Base-by-base conservation (phyloP, 2,329 filamentous ascomycete species). In the Scleromitrula shiraiana region DNA sequence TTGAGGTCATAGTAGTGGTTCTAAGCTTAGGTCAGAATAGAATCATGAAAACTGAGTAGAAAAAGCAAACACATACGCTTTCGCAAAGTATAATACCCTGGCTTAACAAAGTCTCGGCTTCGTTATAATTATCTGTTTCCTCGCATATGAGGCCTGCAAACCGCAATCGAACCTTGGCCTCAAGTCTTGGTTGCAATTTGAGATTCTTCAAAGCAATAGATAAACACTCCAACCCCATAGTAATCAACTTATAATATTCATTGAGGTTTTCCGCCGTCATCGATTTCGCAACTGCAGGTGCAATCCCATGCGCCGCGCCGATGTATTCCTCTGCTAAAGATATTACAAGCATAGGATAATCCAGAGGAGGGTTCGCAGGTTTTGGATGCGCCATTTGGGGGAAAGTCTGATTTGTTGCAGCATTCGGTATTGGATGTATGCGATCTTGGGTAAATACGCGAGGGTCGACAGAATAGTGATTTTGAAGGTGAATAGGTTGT, bases 311-410 rank as follows among this genome's bases (percentile, higher is more conserved):
- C 14, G 86, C 86, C 45, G 80, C 81, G 22, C 70, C 68, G 44
- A 90, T 78, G 58, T 85, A 88, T 55, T 91, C 85, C 58, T 91
- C 85, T 2, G 85, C 84, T 12, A 88, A 72, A n/a, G 76, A 77
- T 7, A 88, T 70, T 49, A 90, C 70, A 7, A 89, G 54, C 37
- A 48, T 56, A 9, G 56, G 53, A 19, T 44, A 51, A 41, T 63
- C 57, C 9, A 52, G 48, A 30, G 50, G 45, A 2, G 50, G 41
- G 14, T 46, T 49, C 15, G 40, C 32, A 26, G 42, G 24, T 26
- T 42, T 39, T 10, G 39, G 26, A 9, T 46, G 39, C 3, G 46
- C 27, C 24, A 55, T 52, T 48, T 20, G 46, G 20, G 9, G 49
- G 27, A 30, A 35, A 36, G 7, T 27, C 47, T 23, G 50, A 45